Percentiles rank a stretch among this genome's conserved stretches.
phyloP scores from a whole-genome alignment of 176 grass and related monocot species.

The Triticum turgidum region DNA sequence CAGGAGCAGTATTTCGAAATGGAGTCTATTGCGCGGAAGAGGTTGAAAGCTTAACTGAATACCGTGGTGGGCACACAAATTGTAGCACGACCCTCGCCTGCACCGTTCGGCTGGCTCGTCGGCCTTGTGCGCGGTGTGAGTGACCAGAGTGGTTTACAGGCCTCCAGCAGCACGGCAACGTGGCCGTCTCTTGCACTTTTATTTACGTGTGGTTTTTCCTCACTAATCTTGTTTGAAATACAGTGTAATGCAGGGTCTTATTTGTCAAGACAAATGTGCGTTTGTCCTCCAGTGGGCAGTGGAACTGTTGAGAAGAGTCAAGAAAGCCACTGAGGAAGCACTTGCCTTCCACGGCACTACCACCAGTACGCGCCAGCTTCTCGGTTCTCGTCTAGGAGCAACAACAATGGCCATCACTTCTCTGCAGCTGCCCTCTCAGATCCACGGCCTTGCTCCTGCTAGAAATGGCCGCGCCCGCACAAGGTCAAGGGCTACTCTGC shows the following conservation, averaged over 20 bases:
- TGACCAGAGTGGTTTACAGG: too few species aligned
- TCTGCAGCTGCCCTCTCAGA: constrained; percentile 13
- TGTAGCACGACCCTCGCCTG: too few species aligned
- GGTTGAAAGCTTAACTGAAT: background rate
- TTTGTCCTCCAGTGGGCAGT: background rate
- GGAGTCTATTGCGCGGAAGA: background rate
- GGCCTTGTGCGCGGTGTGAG: too few species aligned
- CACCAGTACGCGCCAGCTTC: background rate
- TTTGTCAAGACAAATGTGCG: background rate
- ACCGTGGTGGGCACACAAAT: too few species aligned
- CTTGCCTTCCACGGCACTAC: constrained; percentile 35
- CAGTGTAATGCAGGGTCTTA: background rate
- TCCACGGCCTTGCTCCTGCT: constrained; percentile 9
- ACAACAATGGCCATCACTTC: constrained; percentile 13
- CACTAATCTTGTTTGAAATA: background rate
- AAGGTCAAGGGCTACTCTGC: background rate
- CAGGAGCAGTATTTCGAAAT: background rate
- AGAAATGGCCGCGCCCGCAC: constrained; percentile 8
- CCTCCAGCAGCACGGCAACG: too few species aligned
- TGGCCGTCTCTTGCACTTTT: too few species aligned
- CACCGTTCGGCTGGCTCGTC: too few species aligned
- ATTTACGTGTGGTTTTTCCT: background rate
- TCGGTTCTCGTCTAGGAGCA: background rate
- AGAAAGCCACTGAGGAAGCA: background rate
- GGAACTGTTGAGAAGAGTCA: constrained; percentile 23